Base-by-base conservation (phyloP, 352 stramenopile species). In the Aphanomyces euteiches region DNA sequence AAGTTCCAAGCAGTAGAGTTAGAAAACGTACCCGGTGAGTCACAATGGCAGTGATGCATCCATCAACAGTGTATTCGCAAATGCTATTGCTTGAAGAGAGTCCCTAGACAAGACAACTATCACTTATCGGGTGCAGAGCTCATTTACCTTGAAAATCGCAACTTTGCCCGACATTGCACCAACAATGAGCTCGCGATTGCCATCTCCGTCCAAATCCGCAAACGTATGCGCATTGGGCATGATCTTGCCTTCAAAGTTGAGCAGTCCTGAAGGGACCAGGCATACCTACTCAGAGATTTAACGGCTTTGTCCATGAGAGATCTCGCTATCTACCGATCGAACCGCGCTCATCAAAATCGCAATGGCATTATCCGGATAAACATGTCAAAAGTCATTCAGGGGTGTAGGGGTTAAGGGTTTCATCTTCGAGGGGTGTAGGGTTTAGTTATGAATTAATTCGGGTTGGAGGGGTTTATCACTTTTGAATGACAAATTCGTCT, bases 31-130 rank as follows among this genome's bases (percentile, higher is more conserved):
- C 73, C 37, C 72, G 47, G 54, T 90, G 81, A 39, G 88, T 70
- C 67, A 79, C 90, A 47, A 93, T 85, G 71, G 86, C 75, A 6
- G 78, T 88, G 57, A 94, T 81, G 36, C 81, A 89, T 71, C 86
- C 84, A 72, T 92, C 79, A 28, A 94, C 79, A 0, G 75, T 67
- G 61, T 78, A 85, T n/a, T n/a, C 38, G 41, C 38, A 67, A 6
- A 34, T 45, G 15, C 39, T 54, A 15, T 67, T 45, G 39, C 17
- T n/a, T 45, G 59, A 56, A 41, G 59, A 67, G 7, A 67, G 43
- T n/a, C 59, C 59, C 59, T 67, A 19, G 7, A 4, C 6, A 41
- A 40, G 59, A 66, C 39, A 50, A 47, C 10, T 41, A 5, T 47
- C 7, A 36, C 6, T 13, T 7, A 2, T 36, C 34, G 37, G 15